Percentiles rank a stretch among this genome's conserved stretches.
These are phyloP conservation scores for Phytophthora tubulina DNA, from an alignment of 352 stramenopile genomes.

Conservation along the genomic window DNA sequence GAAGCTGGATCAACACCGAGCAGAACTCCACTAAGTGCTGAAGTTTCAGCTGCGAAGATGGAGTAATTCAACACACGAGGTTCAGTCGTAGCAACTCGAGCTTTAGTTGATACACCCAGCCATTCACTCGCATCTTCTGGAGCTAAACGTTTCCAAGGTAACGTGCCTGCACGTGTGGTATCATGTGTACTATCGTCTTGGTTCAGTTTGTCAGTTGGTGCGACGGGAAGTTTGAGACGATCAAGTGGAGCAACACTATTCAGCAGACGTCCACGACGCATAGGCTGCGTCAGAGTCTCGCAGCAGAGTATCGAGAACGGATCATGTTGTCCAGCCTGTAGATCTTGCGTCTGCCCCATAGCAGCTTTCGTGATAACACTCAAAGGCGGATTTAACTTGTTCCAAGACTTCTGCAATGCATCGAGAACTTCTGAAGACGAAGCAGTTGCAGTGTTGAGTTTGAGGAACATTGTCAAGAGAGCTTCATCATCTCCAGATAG, in stretches of 20 bases:
- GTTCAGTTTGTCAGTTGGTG: constrained; percentile 19
- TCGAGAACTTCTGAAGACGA: constrained; percentile 42
- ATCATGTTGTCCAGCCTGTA: constrained; percentile 47
- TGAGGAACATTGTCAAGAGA: constrained; percentile 59
- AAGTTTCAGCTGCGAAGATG: constrained; percentile 43
- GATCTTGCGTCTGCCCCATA: constrained; percentile 3
- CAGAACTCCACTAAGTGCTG: constrained; percentile 21
- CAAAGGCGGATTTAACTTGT: constrained; percentile 62
- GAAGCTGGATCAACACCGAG: constrained; percentile 9
- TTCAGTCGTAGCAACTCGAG: constrained; percentile 63
- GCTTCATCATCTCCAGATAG: constrained; percentile 74
- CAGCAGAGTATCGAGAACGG: constrained; percentile 75
- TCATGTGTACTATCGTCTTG: constrained; percentile 27
- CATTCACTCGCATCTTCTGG: constrained; percentile 78
- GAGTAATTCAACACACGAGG: constrained; percentile 65
- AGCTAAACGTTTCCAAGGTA: constrained; percentile 74
- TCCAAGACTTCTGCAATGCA: constrained; percentile 63
- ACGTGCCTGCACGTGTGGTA: constrained; percentile 44
- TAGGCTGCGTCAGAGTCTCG: constrained; percentile 61
- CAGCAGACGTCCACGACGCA: constrained; percentile 76
- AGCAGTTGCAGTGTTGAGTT: constrained; percentile 24
- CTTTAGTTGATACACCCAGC: constrained; percentile 51
- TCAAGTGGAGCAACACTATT: constrained; percentile 58
- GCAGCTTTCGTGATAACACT: constrained; percentile 52
- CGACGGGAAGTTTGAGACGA: constrained; percentile 43